Percentiles rank a stretch among this genome's conserved stretches.
These are phyloP conservation scores for Wickerhamomyces queroliae DNA, from an alignment of 805 yeast genomes.

Conservation along the genomic window DNA sequence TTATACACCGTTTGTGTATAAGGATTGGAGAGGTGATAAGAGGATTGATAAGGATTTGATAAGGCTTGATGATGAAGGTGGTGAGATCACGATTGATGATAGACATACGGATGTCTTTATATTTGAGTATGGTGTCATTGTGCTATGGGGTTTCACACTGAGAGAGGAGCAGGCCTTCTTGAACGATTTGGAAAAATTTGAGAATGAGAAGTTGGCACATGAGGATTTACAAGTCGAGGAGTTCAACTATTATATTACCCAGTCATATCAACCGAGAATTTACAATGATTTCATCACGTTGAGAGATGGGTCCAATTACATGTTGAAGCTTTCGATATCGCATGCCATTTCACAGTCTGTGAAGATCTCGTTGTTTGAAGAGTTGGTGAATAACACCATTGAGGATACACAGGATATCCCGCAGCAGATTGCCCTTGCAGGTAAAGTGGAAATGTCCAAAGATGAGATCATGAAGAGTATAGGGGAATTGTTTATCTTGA, in stretches of 20 bases:
- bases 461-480: slow-evolving; percentile 96
- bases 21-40: slow-evolving; percentile 65
- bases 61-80: slow-evolving; percentile 88
- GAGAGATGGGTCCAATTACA: slow-evolving; percentile 82
- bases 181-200: slow-evolving; percentile 83
- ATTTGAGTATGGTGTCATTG: slow-evolving; percentile 96
- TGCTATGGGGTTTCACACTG: slow-evolving; percentile 90
- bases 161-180: slow-evolving; percentile 80
- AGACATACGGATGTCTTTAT: slow-evolving; percentile 74
- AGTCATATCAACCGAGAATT: slow-evolving; percentile 90
- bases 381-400: slow-evolving; percentile 91
- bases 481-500: slow-evolving; percentile 87
- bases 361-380: slow-evolving; percentile 92
- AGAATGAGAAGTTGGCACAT: slow-evolving; percentile 81
- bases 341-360: slow-evolving; percentile 96
- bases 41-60: slow-evolving; percentile 43
- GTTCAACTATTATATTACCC: slow-evolving; percentile 90
- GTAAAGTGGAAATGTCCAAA: slow-evolving; percentile 91
- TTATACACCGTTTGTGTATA: slow-evolving; percentile 82
- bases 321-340: slow-evolving; percentile 88
- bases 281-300: slow-evolving; percentile 94
- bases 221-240: slow-evolving; percentile 95
- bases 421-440: slow-evolving; percentile 89
- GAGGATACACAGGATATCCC: slow-evolving; percentile 98
- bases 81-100: slow-evolving; percentile 84